Evolutionary conservation across 495 filamentous ascomycete species (phyloP).

Genomic region (Penicillium fimorum): DNA sequence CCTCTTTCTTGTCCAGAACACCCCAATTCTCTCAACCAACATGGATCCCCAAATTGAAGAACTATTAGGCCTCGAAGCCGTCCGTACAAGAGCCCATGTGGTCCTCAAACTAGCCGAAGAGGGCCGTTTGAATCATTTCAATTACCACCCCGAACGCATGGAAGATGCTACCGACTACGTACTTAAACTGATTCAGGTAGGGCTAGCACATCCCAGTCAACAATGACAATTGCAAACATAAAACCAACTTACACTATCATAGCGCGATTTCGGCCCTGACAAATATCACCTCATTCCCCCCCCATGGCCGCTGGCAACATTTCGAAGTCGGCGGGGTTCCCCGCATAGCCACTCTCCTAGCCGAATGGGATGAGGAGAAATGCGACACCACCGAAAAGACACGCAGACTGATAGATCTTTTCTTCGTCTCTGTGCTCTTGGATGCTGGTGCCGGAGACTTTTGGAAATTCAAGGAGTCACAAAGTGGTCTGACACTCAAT

Average conservation of each 20-base stretch:
- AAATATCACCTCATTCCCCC: conserved; percentile 53
- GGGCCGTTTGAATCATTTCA: conserved; percentile 34
- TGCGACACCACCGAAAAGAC: conserved; percentile 71
- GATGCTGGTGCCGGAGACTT: conserved; percentile 81
- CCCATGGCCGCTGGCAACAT: conserved; percentile 87
- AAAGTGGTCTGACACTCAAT: conserved; percentile 44
- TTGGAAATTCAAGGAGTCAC: conserved; percentile 61
- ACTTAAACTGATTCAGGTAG: conserved; percentile 33
- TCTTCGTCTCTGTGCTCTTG: conserved; percentile 84
- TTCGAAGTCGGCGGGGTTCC: conserved; percentile 81
- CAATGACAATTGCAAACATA: background rate
- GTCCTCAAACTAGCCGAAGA: conserved; percentile 35
- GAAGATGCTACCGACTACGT: conserved; percentile 34
- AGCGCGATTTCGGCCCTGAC: conserved; percentile 57
- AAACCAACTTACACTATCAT: background rate
- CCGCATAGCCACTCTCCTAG: conserved; percentile 69
- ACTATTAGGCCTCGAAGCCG: conserved; percentile 38
- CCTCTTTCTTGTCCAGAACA: background rate
- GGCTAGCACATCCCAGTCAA: background rate
- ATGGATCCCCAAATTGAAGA: conserved; percentile 26
- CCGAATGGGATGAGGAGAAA: conserved; percentile 56
- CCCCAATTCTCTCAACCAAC: background rate
- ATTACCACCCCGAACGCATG: conserved; percentile 32
- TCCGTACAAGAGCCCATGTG: conserved; percentile 33
- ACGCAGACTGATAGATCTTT: conserved; percentile 77